Conservation (phyloP, 352 stramenopile species). For the Phytophthora vignae region DNA sequence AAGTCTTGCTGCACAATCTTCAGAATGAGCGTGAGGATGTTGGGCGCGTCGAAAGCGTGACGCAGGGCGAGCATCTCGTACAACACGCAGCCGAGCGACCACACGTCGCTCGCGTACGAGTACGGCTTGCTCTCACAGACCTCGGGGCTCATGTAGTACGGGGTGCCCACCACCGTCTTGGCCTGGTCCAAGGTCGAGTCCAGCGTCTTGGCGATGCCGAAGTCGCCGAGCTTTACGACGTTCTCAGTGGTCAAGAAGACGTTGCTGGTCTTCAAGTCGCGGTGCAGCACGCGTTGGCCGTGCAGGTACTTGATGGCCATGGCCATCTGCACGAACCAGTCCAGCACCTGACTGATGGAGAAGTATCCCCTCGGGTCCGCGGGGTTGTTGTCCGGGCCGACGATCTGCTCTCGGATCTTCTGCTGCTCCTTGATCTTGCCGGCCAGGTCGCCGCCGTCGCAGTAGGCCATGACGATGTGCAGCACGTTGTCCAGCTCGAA, state of each 20-base stretch:
- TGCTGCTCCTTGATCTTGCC: slow-evolving; percentile 68
- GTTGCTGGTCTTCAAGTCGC: slow-evolving; percentile 96
- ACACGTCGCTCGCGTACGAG: slow-evolving; percentile 93
- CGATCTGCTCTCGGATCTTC: slow-evolving; percentile 36
- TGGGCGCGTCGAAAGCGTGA: slow-evolving; percentile 87
- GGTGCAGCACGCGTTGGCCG: slow-evolving; percentile 90
- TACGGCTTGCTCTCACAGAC: slow-evolving; percentile 94
- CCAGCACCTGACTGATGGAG: slow-evolving; percentile 66
- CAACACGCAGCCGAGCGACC: slow-evolving; percentile 92
- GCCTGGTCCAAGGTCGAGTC: slow-evolving; percentile 88
- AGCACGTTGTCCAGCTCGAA: slow-evolving; percentile 85
- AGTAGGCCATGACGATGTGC: slow-evolving; percentile 97
- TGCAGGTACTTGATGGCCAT: slow-evolving; percentile 96
- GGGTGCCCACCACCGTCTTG: slow-evolving; percentile 92
- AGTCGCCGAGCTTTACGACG: slow-evolving; percentile 93
- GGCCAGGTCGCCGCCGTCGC: slow-evolving; percentile 90
- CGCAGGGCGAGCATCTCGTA: slow-evolving; percentile 91
- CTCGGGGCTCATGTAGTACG: slow-evolving; percentile 95
- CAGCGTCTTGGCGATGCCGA: slow-evolving; percentile 92
- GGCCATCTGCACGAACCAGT: slow-evolving; percentile 95
- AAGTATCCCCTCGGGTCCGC: slow-evolving; percentile 56
- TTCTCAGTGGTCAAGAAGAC: slow-evolving; percentile 89
- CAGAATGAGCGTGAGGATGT: slow-evolving; percentile 85
- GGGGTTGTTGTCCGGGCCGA: slow-evolving; percentile 17
- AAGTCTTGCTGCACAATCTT: slow-evolving; percentile 89